phyloP scores from a whole-genome alignment of 208 protist genomes.

The Strigomonas culicis region DNA sequence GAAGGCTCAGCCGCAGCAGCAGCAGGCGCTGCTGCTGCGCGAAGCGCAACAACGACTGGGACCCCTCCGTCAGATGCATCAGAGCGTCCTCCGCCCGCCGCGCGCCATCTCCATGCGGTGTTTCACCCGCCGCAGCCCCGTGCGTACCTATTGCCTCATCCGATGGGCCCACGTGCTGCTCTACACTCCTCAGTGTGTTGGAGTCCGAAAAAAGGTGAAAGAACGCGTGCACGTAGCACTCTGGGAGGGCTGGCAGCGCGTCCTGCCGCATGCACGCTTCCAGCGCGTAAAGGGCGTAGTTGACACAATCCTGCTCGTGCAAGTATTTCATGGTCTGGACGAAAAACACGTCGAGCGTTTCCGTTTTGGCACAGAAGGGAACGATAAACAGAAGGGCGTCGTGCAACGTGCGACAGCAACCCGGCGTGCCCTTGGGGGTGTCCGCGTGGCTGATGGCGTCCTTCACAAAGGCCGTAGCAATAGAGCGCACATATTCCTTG shows the following conservation, averaged over 20 bases:
- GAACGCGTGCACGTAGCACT: conserved; percentile 49
- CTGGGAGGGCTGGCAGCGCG: conserved; percentile 43
- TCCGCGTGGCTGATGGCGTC: background rate
- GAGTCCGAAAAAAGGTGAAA: conserved; percentile 36
- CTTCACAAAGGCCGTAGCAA: conserved; percentile 40
- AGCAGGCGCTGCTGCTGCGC: conserved; percentile 40
- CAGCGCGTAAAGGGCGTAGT: conserved; percentile 34
- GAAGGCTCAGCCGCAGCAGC: conserved; percentile 34
- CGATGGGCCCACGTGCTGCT: conserved; percentile 11
- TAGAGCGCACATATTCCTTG: conserved; percentile 35
- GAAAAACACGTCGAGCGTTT: conserved; percentile 58
- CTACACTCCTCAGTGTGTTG: too few species aligned
- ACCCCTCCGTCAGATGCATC: conserved; percentile 43
- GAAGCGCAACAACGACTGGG: conserved; percentile 41
- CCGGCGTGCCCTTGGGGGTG: background rate
- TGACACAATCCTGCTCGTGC: conserved; percentile 17
- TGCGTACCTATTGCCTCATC: conserved; percentile 12
- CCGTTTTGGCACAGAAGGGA: conserved; percentile 39
- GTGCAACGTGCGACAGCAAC: background rate
- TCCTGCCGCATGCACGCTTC: conserved; percentile 39
- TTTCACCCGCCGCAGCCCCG: background rate
- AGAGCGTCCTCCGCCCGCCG: conserved; percentile 48
- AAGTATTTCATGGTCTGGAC: conserved; percentile 31
- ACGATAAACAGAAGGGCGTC: conserved; percentile 19
- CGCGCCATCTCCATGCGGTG: background rate